phyloP scores from a whole-genome alignment of 2,329 filamentous ascomycete genomes.

The Cyphellophora attinorum region DNA sequence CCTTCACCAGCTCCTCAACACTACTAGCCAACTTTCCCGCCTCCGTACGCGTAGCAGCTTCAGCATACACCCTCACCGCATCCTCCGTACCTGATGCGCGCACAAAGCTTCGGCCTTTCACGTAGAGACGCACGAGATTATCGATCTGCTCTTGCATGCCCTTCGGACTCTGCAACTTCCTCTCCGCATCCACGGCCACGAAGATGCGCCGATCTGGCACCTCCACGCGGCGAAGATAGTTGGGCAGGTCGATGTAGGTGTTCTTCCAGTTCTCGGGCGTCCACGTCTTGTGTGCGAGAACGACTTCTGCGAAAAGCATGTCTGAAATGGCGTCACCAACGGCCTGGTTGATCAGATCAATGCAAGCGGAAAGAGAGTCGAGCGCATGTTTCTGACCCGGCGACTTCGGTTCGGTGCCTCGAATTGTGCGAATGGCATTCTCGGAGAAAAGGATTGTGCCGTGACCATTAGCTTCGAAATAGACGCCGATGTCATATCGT shows the following conservation, averaged over 20 bases:
- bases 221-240: conserved; percentile 86
- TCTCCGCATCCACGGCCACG: conserved; percentile 84
- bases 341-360: conserved; percentile 94
- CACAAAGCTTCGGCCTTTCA: conserved; percentile 79
- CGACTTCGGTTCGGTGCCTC: conserved; percentile 71
- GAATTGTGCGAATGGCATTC: conserved; percentile 69
- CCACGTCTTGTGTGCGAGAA: conserved; percentile 92
- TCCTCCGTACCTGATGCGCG: conserved; percentile 93
- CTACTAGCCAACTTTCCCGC: conserved; percentile 83
- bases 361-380: conserved; percentile 71
- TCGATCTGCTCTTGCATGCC: conserved; percentile 83
- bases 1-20: conserved; percentile 66
- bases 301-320: conserved; percentile 89
- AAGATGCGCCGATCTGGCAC: conserved; percentile 83
- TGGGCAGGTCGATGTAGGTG: conserved; percentile 89
- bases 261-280: conserved; percentile 80
- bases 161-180: conserved; percentile 68
- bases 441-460: conserved; percentile 92
- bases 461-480: conserved; percentile 98
- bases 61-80: conserved; percentile 89
- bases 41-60: conserved; percentile 80
- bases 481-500: conserved; percentile 90
- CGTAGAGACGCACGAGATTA: conserved; percentile 78
- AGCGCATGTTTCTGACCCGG: conserved; percentile 86
- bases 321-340: conserved; percentile 94